Evolutionary conservation across 2,329 filamentous ascomycete species (phyloP), one percentile per base, ranked within the genome.

Genomic region (Nigrospora osmanthi): DNA sequence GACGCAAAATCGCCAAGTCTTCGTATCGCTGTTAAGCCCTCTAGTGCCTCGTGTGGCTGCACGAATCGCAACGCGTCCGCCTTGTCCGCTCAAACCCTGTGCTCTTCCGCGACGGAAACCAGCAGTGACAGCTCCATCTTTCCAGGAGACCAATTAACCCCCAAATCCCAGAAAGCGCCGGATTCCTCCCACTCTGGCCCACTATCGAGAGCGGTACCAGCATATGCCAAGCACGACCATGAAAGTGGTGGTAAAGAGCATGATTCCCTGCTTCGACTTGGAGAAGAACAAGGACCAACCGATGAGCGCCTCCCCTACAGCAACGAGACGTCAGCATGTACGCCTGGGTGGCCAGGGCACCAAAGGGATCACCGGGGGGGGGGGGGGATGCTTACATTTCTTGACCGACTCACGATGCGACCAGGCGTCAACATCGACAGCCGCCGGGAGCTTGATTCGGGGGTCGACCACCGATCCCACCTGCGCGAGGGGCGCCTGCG

Each of bases 251-350:
- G 61, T 60, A 33, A 80, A 55, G 11, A 73, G 58, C 45, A 67
- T 54, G 3, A 71, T 72, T 2, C 73, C 75, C 51, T 75, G 65
- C 49, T 64, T 67, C 11, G 76, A 80, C 51, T 73, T 73, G 61
- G 74, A 76, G 35, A 80, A 56, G 38, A 77, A 65, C 62, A 76
- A 75, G 41, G 70, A 69, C 71, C 73, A 78, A 9, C 77, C 77
- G 2, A 73, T 69, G 39, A 73, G 40, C 19, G 33, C 37, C 16
- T 44, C 42, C 42, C 42, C 35, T n/a, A 36, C 35, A 13, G 70
- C 50, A 58, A 77, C 74, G 49, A 36, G 63, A 67, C 49, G 62
- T 58, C 42, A 73, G 60, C 16, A 71, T 74, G 11, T 65, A 65
- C 15, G 61, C 64, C 23, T n/a, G 6, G 23, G 23, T 28, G 17